Base-by-base conservation (phyloP, 2,329 filamentous ascomycete species). In the Hypoxylon sp. region DNA sequence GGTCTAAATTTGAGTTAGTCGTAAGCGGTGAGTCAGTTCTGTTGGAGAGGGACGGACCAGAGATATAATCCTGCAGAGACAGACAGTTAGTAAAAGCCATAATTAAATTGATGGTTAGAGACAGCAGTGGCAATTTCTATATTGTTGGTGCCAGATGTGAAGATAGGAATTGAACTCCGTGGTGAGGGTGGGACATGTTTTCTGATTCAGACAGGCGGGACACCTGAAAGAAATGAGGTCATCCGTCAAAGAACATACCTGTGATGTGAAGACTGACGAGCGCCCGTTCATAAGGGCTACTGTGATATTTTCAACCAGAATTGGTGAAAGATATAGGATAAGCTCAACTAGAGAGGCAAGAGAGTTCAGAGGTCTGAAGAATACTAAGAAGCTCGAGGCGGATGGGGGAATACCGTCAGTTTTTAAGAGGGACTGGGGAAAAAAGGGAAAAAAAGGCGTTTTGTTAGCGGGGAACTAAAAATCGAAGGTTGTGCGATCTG, bases 231-330 rank as follows among this genome's bases (percentile, higher is more conserved):
- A 42, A 39, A 66, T 74, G 74, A 75, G 71, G 72, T 74, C 70
- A 75, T 74, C 48, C 31, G 46, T 19, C 22, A 52, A 42, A 59
- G 29, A 4, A 53, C 86, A 71, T 91, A 93, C 92, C 90, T 94
- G 92, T 84, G 92, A 94, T 85, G 92, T 94, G 86, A 94, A 94
- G 82, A 91, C 88, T 83, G 92, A 93, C 84, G 88, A 87, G 88
- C 91, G 90, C 86, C 91, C 91, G 91, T 90, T 92, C 92, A 94
- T 94, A 91, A 91, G 90, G 87, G 90, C 91, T 86, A 86, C 82
- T 86, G 82, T 76, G 78, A 62, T 58, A 67, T 35, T 64, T 69
- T 24, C 60, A 70, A 72, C 67, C 70, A 74, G 73, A 67, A 69
- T 64, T 14, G 61, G 67, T 66, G 63, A 71, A 70, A 59, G 52